A percentile compares a stretch with the other conserved stretches of the same genome.
Evolutionary conservation across 1,139 yeast genomes (phyloP).

Genomic region (Magnusiomyces magnusii): DNA sequence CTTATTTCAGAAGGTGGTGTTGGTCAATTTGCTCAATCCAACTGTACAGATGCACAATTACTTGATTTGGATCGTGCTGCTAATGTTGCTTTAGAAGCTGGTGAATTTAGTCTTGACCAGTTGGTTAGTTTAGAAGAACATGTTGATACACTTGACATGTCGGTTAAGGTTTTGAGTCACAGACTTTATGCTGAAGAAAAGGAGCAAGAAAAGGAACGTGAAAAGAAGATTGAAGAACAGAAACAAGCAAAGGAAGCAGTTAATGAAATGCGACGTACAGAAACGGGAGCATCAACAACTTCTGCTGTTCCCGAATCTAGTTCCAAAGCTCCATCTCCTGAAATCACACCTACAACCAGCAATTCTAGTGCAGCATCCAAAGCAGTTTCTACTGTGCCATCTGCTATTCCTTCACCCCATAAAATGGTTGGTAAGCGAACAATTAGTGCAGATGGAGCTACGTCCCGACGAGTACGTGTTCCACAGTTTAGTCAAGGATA

Average conservation of each 20-base stretch:
- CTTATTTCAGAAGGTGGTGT: constrained; percentile 36
- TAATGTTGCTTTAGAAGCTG: neutral
- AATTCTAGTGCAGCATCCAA: neutral
- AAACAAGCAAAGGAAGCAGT: constrained; percentile 44
- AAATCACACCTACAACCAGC: neutral
- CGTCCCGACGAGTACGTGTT: neutral
- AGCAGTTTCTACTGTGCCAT: neutral
- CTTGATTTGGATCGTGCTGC: neutral
- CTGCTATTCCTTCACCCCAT: neutral
- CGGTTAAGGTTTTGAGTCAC: neutral
- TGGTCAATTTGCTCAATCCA: constrained; percentile 9
- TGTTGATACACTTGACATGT: neutral
- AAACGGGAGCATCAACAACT: constrained; percentile 70
- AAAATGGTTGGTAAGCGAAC: constrained; percentile 1
- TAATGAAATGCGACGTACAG: constrained; percentile 49
- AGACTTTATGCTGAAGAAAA: neutral
- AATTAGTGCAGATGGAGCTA: neutral
- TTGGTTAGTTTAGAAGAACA: constrained; percentile 1
- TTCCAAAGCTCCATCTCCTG: neutral
- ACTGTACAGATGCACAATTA: constrained; percentile 3
- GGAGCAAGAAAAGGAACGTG: constrained; percentile 53
- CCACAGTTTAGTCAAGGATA: neutral
- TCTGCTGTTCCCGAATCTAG: neutral
- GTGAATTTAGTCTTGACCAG: neutral
- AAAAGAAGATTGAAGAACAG: constrained; percentile 61